A percentile compares a stretch with the other conserved stretches of the same genome.
These are phyloP conservation scores for Tympanopsis confertula DNA, from an alignment of 2,329 filamentous ascomycete species.

Conservation along the genomic window DNA sequence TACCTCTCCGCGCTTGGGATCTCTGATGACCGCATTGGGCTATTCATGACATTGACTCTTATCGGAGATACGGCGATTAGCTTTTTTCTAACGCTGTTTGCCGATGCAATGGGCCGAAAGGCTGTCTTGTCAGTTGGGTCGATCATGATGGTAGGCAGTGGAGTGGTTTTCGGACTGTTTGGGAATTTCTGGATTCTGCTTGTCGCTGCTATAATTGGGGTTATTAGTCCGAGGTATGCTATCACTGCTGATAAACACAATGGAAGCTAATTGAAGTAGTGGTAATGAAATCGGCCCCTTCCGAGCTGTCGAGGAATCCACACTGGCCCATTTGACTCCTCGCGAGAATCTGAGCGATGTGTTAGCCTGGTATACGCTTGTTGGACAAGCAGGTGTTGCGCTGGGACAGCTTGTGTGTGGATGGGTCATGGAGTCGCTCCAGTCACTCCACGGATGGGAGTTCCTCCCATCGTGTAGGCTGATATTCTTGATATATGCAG, in stretches of 20 bases:
- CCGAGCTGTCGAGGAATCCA: slow-evolving; percentile 48
- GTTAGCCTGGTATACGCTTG: slow-evolving; percentile 49
- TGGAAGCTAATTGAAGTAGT: slow-evolving; percentile 23
- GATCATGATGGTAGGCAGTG: slow-evolving; percentile 40
- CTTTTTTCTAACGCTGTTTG: slow-evolving; percentile 43
- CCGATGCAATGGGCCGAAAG: slow-evolving; percentile 43
- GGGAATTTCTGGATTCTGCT: slow-evolving; percentile 47
- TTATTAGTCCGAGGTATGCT: slow-evolving; percentile 41
- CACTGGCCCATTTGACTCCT: slow-evolving; percentile 41
- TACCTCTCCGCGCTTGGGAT: slow-evolving; percentile 38
- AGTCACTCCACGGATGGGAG: slow-evolving; percentile 26
- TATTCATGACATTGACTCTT: slow-evolving; percentile 57
- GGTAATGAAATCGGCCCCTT: slow-evolving; percentile 56
- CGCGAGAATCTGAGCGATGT: slow-evolving; percentile 35
- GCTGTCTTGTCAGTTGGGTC: slow-evolving; percentile 41
- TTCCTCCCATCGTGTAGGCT: slow-evolving; percentile 35
- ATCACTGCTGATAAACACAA: not conserved
- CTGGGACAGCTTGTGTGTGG: slow-evolving; percentile 47
- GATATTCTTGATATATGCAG: slow-evolving; percentile 46
- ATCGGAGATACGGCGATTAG: slow-evolving; percentile 47
- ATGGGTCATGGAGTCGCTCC: slow-evolving; percentile 42
- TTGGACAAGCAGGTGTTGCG: slow-evolving; percentile 47
- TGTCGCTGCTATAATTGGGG: slow-evolving; percentile 43
- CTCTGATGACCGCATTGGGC: slow-evolving; percentile 38
- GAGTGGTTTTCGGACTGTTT: slow-evolving; percentile 37